These are phyloP conservation scores for Trypanosoma scelopori DNA, from an alignment of 208 protist species.

Conservation along the genomic window DNA sequence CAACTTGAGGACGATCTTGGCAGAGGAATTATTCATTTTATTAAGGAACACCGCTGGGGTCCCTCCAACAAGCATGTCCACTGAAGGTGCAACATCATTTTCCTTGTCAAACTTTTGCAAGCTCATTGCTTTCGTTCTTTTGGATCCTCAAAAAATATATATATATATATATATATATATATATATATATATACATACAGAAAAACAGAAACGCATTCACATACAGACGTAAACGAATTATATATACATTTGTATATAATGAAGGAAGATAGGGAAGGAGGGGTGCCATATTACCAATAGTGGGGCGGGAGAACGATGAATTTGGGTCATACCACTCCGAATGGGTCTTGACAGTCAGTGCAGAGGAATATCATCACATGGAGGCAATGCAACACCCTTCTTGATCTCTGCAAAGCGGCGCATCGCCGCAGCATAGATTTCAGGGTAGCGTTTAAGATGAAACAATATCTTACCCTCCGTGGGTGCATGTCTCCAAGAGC, in stretches of 20 bases:
- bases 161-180: constrained; percentile 6
- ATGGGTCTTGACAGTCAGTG: neutral
- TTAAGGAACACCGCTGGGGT: constrained; percentile 90
- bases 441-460: constrained; percentile 47
- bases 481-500: constrained; percentile 67
- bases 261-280: constrained; percentile 6
- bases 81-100: constrained; percentile 58
- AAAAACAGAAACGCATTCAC: neutral
- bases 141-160: neutral
- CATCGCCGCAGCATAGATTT: constrained; percentile 37
- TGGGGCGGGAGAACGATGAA: constrained; percentile 1
- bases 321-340: neutral
- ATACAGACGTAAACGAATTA: constrained; percentile 1
- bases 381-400: constrained; percentile 31
- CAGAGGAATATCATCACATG: constrained; percentile 29
- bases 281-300: neutral
- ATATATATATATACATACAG: constrained; percentile 10
- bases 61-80: constrained; percentile 85
- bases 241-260: neutral
- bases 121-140: constrained; percentile 6
- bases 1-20: constrained; percentile 83
- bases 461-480: constrained; percentile 45
- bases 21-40: constrained; percentile 73
- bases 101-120: constrained; percentile 41
- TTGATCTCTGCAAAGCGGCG: constrained; percentile 33